phyloP scores from a whole-genome alignment of 2,329 filamentous ascomycete genomes.

The Mycosphaerella arachidis region DNA sequence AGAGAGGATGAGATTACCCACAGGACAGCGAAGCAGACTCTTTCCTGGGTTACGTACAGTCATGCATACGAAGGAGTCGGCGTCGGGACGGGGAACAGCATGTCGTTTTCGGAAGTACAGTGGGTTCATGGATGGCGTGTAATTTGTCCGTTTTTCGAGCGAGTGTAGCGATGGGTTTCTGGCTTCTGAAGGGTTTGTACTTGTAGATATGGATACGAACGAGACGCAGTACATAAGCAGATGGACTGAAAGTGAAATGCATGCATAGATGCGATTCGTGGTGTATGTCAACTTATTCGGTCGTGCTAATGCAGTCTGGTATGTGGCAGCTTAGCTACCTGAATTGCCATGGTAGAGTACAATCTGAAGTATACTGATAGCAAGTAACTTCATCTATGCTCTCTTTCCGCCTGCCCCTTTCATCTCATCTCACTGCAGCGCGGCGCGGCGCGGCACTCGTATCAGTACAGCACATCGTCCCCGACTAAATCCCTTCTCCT shows the following conservation, averaged over 20 bases:
- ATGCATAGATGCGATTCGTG: neutral
- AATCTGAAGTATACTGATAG: constrained; percentile 3
- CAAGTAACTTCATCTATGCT: neutral
- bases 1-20: neutral
- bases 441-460: neutral
- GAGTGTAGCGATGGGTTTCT: neutral
- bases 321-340: neutral
- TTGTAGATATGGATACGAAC: neutral
- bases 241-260: neutral
- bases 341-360: neutral
- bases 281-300: neutral
- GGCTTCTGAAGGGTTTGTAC: neutral
- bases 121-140: neutral
- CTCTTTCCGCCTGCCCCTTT: constrained; percentile 1
- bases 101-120: constrained; percentile 1
- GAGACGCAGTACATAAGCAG: neutral
- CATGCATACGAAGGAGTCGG: neutral
- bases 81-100: neutral
- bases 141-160: neutral
- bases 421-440: neutral
- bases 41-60: neutral
- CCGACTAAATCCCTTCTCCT: neutral
- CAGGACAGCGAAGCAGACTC: neutral
- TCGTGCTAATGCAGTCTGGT: constrained; percentile 4
- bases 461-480: neutral